These are phyloP conservation scores for Calcarisporium arbuscula DNA, from an alignment of 2,329 filamentous ascomycete species.

Conservation along the genomic window DNA sequence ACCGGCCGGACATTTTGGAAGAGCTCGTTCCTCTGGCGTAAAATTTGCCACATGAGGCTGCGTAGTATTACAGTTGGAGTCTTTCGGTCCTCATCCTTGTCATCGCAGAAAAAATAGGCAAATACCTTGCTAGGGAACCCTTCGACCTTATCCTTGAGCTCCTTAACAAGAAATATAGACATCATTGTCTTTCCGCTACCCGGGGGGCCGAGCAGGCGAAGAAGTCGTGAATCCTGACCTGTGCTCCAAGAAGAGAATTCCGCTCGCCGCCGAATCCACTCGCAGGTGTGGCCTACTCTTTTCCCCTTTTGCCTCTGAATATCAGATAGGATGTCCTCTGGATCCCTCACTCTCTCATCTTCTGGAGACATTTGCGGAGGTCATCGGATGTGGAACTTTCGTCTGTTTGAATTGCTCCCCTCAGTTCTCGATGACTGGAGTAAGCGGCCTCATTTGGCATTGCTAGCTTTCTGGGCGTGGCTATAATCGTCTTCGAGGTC, in stretches of 20 bases:
- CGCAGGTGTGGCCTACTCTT: conserved; percentile 7
- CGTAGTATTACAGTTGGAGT: conserved; percentile 6
- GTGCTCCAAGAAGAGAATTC: conserved; percentile 7
- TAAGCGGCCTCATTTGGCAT: too few relatives aligned
- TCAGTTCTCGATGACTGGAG: too few relatives aligned
- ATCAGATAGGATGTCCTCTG: conserved; percentile 4
- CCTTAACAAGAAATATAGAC: conserved; percentile 9
- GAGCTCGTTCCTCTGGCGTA: conserved; percentile 9
- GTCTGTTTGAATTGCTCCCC: conserved; percentile 2
- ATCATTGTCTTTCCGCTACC: conserved; percentile 10
- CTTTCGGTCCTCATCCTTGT: conserved; percentile 6
- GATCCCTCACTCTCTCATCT: conserved; percentile 7
- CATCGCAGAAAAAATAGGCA: conserved; percentile 9
- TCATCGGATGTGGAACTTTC: background rate
- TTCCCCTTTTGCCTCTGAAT: conserved; percentile 6
- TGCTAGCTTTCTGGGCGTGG: too few relatives aligned
- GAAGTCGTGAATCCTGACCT: conserved; percentile 1
- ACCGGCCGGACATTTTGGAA: conserved; percentile 5
- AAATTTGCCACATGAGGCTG: conserved; percentile 10
- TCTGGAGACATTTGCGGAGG: conserved; percentile 3
- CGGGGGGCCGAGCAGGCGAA: conserved; percentile 8
- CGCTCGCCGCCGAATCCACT: conserved; percentile 8
- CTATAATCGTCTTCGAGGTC: too few relatives aligned
- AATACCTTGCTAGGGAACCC: conserved; percentile 2
- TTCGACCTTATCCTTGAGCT: conserved; percentile 4